These are phyloP conservation scores for Aspergillus piperis DNA, from an alignment of 2,329 filamentous ascomycete species.

Conservation along the genomic window DNA sequence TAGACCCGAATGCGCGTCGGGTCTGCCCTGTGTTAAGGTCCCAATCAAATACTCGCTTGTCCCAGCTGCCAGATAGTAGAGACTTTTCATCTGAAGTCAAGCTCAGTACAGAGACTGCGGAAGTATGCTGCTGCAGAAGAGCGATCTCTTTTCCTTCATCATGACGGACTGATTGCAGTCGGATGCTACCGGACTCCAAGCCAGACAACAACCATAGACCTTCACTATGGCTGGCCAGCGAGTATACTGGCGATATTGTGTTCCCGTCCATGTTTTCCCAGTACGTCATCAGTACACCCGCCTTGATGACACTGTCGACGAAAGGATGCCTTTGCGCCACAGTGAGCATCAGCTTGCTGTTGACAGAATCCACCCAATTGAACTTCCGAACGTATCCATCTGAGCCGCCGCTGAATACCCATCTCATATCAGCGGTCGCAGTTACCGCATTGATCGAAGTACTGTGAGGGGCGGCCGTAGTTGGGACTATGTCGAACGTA, in stretches of 20 bases:
- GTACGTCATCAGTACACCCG: conserved; percentile 90
- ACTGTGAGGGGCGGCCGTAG: conserved; percentile 92
- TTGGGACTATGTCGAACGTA: conserved; percentile 93
- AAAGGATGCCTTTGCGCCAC: conserved; percentile 96
- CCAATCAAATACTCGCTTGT: conserved; percentile 93
- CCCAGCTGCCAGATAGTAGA: conserved; percentile 91
- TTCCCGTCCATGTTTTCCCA: conserved; percentile 94
- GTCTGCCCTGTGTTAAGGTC: conserved; percentile 84
- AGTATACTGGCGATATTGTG: conserved; percentile 85
- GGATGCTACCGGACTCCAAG: conserved; percentile 86
- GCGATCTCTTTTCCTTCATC: conserved; percentile 90
- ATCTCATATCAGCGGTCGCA: conserved; percentile 89
- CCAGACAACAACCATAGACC: conserved; percentile 91
- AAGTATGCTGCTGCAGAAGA: conserved; percentile 78
- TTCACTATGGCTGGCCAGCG: conserved; percentile 84
- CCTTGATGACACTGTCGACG: conserved; percentile 95
- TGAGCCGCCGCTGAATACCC: conserved; percentile 89
- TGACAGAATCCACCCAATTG: conserved; percentile 91
- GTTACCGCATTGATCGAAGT: conserved; percentile 94
- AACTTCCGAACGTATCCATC: conserved; percentile 98
- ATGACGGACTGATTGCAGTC: conserved; percentile 88
- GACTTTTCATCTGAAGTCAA: conserved; percentile 82
- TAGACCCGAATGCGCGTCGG: conserved; percentile 73
- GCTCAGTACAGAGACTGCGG: conserved; percentile 84
- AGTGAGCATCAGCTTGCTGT: conserved; percentile 88